Conservation (phyloP, 2,329 filamentous ascomycete genomes). For the Diaporthe ilicicola region DNA sequence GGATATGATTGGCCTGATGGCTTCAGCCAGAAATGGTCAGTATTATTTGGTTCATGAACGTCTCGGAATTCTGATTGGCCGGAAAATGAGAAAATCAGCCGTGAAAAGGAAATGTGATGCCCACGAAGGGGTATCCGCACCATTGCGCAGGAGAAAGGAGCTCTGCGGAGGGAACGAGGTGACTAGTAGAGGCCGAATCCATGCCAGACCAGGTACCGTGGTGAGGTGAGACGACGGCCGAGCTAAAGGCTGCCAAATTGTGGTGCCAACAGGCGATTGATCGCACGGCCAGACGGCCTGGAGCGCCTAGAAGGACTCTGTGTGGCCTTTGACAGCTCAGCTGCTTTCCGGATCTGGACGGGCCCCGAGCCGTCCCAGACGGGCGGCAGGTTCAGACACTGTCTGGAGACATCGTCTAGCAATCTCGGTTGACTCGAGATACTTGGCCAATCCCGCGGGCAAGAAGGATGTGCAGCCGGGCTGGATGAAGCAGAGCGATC, state of each 20-base stretch:
- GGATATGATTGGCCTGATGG: conserved; percentile 37
- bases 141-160: conserved; percentile 26
- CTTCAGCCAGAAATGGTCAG: conserved; percentile 31
- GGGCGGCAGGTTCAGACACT: conserved; percentile 22
- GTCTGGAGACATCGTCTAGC: conserved; percentile 27
- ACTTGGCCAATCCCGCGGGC: conserved; percentile 22
- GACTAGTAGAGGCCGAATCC: conserved; percentile 6
- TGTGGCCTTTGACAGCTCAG: conserved; percentile 14
- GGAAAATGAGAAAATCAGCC: conserved; percentile 32
- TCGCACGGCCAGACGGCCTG: conserved; percentile 16
- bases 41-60: conserved; percentile 26
- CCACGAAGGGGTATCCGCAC: conserved; percentile 25
- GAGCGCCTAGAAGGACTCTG: not conserved
- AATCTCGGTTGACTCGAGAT: conserved; percentile 21
- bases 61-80: conserved; percentile 34
- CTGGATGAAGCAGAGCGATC: conserved; percentile 13
- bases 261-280: conserved; percentile 10
- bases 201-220: conserved; percentile 26
- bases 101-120: conserved; percentile 10
- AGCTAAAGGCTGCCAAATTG: conserved; percentile 1
- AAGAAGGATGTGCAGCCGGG: not conserved
- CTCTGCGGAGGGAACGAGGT: conserved; percentile 6
- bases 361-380: conserved; percentile 31
- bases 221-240: conserved; percentile 7
- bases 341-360: conserved; percentile 30